Conservation (phyloP, 1,139 yeast genomes). For the Yamadazyma dendronema region DNA sequence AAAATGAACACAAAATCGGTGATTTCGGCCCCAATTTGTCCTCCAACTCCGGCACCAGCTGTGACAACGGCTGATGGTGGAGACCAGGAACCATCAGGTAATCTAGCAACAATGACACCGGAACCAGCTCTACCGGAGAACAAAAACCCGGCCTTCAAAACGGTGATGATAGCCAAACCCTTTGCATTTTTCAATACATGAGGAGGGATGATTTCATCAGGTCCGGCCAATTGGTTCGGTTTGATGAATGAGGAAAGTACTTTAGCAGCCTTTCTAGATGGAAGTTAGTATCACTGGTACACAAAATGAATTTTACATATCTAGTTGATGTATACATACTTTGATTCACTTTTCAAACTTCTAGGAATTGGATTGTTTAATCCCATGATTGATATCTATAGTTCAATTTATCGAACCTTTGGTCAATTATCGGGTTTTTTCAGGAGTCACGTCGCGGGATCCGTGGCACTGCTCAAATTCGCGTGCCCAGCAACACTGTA, state of each 20-base stretch:
- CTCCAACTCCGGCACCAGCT: slow-evolving; percentile 99
- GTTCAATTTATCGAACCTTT: not conserved
- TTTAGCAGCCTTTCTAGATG: slow-evolving; percentile 90
- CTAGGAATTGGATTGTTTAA: slow-evolving; percentile 95
- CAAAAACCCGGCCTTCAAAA: slow-evolving; percentile 90
- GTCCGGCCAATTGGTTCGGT: slow-evolving; percentile 93
- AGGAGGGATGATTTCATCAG: slow-evolving; percentile 89
- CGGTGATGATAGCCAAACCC: slow-evolving; percentile 89
- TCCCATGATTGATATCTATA: slow-evolving; percentile 23
- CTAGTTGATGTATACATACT: slow-evolving; percentile 48
- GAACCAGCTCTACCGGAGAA: slow-evolving; percentile 98
- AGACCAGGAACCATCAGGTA: slow-evolving; percentile 97
- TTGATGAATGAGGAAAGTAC: slow-evolving; percentile 85
- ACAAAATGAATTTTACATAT: too few species aligned
- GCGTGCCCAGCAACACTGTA: not conserved
- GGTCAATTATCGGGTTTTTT: not conserved
- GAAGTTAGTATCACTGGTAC: slow-evolving; percentile 9
- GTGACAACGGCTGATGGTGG: slow-evolving; percentile 95
- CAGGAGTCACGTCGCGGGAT: slow-evolving; percentile 4
- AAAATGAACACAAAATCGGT: slow-evolving; percentile 95
- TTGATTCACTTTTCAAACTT: slow-evolving; percentile 81
- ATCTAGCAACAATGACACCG: slow-evolving; percentile 89
- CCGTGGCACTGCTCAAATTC: not conserved
- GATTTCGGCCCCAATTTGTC: slow-evolving; percentile 93
- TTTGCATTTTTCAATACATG: slow-evolving; percentile 84